These are phyloP conservation scores for Mycogone perniciosa DNA, from an alignment of 2,329 filamentous ascomycete species.

Conservation along the genomic window DNA sequence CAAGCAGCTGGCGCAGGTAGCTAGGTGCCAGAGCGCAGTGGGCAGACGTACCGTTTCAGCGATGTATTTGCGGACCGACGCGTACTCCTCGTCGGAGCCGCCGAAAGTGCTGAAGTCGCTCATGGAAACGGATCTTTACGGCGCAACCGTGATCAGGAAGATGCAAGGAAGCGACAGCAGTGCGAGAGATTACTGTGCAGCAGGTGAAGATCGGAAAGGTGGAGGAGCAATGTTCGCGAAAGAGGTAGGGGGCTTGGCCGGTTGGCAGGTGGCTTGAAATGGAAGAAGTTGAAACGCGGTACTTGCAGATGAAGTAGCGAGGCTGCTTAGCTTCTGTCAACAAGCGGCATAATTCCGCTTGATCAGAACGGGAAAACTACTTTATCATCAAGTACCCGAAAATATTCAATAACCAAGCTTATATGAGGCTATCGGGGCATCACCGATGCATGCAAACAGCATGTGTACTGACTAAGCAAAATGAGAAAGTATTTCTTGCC, in stretches of 20 bases:
- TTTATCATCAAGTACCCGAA: background rate
- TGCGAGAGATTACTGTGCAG: conserved; percentile 3
- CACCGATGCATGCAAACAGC: background rate
- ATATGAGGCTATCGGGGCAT: background rate
- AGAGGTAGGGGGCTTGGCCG: conserved; percentile 3
- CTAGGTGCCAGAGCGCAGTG: background rate
- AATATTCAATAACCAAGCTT: background rate
- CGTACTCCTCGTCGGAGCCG: conserved; percentile 72
- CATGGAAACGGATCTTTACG: conserved; percentile 40
- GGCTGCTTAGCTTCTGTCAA: background rate
- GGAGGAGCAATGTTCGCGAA: conserved; percentile 5
- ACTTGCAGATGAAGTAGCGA: conserved; percentile 5
- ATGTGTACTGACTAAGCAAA: conserved; percentile 22
- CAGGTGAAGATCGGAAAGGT: conserved; percentile 3
- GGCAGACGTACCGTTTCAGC: conserved; percentile 59
- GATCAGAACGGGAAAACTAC: background rate
- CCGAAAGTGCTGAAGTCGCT: conserved; percentile 65
- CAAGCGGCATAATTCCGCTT: background rate
- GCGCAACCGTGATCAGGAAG: background rate
- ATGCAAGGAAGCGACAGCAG: background rate
- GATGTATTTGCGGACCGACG: conserved; percentile 73
- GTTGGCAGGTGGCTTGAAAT: conserved; percentile 1
- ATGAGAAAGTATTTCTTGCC: conserved; percentile 17
- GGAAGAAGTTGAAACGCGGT: conserved; percentile 1
- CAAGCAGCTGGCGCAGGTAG: background rate